phyloP scores from a whole-genome alignment of 1,139 yeast species.

The Kurtzmaniella quercitrusa region DNA sequence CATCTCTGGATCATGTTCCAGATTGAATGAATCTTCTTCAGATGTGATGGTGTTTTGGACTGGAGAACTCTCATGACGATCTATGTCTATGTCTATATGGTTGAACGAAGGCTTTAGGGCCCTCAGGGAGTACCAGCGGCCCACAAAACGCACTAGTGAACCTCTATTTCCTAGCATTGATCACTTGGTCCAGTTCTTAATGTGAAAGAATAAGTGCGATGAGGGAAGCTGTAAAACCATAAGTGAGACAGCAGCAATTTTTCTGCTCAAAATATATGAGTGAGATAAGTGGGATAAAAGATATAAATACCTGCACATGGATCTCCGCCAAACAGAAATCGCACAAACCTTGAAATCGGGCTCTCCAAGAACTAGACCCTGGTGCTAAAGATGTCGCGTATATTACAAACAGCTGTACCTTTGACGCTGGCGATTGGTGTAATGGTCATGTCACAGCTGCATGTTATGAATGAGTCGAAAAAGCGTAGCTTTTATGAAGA shows the following conservation, averaged over 20 bases:
- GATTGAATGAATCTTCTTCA: slow-evolving; percentile 3
- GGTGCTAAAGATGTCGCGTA: neutral
- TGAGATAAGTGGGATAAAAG: neutral
- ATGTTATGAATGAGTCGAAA: slow-evolving; percentile 26
- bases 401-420: slow-evolving; percentile 2
- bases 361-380: neutral
- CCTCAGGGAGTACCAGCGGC: neutral
- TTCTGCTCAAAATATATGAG: neutral
- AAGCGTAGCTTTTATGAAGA: slow-evolving; percentile 58
- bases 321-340: slow-evolving; percentile 1
- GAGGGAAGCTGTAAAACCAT: neutral
- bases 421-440: slow-evolving; percentile 3
- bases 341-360: neutral
- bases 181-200: neutral
- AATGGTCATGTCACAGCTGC: slow-evolving; percentile 4
- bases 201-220: neutral
- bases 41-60: neutral
- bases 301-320: neutral
- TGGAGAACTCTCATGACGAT: neutral
- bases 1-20: slow-evolving; percentile 12
- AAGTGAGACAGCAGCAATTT: neutral
- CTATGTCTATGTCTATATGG: neutral
- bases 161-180: neutral
- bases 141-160: neutral
- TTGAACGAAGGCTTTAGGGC: neutral